Base-by-base conservation (phyloP, 1,284 basidiomycete genomes). In the Athelia sp. region DNA sequence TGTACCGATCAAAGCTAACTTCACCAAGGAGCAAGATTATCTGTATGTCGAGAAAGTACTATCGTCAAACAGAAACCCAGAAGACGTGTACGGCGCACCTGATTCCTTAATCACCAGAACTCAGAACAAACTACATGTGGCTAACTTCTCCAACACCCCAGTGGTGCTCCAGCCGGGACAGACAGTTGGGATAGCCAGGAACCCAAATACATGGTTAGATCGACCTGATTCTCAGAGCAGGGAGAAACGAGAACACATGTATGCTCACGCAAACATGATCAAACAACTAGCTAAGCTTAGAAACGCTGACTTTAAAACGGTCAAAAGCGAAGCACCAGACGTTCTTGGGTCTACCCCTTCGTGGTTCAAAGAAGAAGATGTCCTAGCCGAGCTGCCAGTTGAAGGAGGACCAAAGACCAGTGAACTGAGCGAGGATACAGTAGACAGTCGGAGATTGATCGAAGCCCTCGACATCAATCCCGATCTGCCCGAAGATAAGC, bases 131-230 rank as follows among this genome's bases (percentile, higher is more conserved):
- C 21, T 62, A 2, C 57, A 56, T 29, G 31, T 62, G 13, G 48
- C 57, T 0, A 62, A 62, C 29, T 62, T 61, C 44, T 54, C 59
- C 4, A 43, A 43, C 2, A 42, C 4, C 9, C 54, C 57, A 4
- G 48, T 60, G 0, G 47, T 45, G 4, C 49, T 62, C n/a, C 44
- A 48, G 10, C 42, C 31, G 19, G 58, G 61, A 3, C 48, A 58
- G 44, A 18, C 58, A 2, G 23, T 62, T 2, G 58, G 58, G 44
- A 35, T 46, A 29, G 43, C 8, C 15, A 6, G 19, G 9, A 50
- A 59, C 22, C 53, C 61, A 1, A 35, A 51, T 11, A 45, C 45
- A n/a, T 59, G 56, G 56, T 47, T 62, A 4, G 55, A 56, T 44
- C 36, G 34, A 45, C 26, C 32, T 29, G 21, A 50, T 2, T 32